Evolutionary conservation across 1,139 yeast species (phyloP).

Genomic region (Geotrichum restrictum): DNA sequence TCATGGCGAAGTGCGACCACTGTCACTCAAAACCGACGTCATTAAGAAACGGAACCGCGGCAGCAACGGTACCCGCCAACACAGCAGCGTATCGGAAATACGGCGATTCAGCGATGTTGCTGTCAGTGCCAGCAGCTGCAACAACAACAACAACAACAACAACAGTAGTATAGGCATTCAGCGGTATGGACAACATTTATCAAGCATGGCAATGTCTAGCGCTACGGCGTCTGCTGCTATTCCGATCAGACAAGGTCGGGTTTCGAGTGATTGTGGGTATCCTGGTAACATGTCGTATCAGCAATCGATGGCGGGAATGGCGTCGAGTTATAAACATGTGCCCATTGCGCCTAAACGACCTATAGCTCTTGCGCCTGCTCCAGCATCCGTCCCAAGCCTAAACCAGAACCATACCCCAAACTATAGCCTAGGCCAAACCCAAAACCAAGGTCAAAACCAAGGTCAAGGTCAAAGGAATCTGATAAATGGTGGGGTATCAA

Average conservation of each 20-base stretch:
- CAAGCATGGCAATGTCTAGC: conserved; percentile 17
- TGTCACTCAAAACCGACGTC: conserved; percentile 82
- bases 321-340: conserved; percentile 12
- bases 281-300: too few species aligned
- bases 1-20: conserved; percentile 87
- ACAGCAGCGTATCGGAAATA: background rate
- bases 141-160: background rate
- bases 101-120: too few species aligned
- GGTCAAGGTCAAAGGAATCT: too few species aligned
- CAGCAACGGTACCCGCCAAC: conserved; percentile 2
- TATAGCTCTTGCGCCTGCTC: conserved; percentile 12
- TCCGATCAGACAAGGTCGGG: conserved; percentile 7
- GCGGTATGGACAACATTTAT: conserved; percentile 4
- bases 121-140: background rate
- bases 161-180: background rate
- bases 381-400: background rate
- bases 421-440: background rate
- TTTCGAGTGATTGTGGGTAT: too few species aligned
- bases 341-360: conserved; percentile 19
- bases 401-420: background rate
- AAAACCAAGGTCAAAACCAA: background rate
- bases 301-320: too few species aligned
- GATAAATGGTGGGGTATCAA: too few species aligned
- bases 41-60: conserved; percentile 62
- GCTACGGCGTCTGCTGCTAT: conserved; percentile 21